Base-by-base conservation (phyloP, 2,329 filamentous ascomycete species). In the Penicillium psychrosexuale region DNA sequence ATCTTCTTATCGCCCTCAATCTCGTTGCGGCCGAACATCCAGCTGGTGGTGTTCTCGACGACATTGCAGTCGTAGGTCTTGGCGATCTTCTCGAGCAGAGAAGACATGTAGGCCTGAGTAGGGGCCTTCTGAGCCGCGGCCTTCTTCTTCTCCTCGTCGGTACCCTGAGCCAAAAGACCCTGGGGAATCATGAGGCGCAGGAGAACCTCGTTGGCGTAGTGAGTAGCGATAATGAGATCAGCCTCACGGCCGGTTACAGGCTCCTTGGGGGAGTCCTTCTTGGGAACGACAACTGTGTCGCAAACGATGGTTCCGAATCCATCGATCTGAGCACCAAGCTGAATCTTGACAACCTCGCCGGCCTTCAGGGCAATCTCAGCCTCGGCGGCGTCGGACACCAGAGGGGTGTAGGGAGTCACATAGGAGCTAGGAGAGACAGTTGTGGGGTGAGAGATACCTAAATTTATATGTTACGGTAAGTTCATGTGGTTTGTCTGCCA, bases 1-100 rank as follows among this genome's bases (percentile, higher is more conserved):
- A 99, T 96, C 85, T 97, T 97, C 87, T 97, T 97, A 82, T 88
- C 86, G 68, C 90, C 89, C 80, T 99, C 94, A 62, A 99, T 97
- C 77, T 99, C 94, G 77, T 97, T 96, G 74, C 90, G 89, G 71
- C 91, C 91, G 73, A 99, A 97, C 58, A 91, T 78, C 92, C 94
- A 99, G 70, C 90, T 96, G 40, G 94, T 99, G 61, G 94, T 99
- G 82, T 92, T 96, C 84, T 99, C 94, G 53, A 99, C 91, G 27
- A 97, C 79, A 74, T 87, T 95, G 82, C 89, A 92, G 59, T 90
- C 92, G 77, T 95, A 99, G 66, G 84, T 82, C 80, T 95, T 91
- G 72, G 87, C 89, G 43, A 97, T 84, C 83, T 94, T 97, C 78
- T 97, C 91, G 47, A 99, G 80, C 61, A 97, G 80, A 66, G 83